Evolutionary conservation across 768 basidiomycete species (phyloP), one percentile per base, ranked within the genome.

Genomic region (Termitomyces sp.): DNA sequence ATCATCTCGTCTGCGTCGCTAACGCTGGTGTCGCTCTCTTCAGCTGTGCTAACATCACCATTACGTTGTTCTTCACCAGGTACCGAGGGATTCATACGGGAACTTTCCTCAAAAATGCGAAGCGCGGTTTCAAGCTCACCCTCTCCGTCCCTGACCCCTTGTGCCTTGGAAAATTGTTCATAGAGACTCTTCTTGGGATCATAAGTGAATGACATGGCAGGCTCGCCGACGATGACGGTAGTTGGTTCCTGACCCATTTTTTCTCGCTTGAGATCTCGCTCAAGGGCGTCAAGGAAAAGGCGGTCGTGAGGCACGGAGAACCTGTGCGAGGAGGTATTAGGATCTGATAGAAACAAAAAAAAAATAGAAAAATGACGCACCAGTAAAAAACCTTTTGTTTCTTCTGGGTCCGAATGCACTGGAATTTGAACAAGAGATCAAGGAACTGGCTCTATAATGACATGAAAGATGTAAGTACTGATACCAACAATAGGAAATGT

Each of bases 311-410:
- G 96, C 6, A 98, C 96, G 6, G 94, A 96, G 77, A 94, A 97
- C 94, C 93, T 96, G 70, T 56, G 5, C 56, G 31, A 48, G 31
- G 60, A 40, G 42, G 49, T 29, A 59, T 48, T 55, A 59, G 17
- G 63, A 60, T 46, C n/a, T 50, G 54, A 56, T 57, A 20, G 11
- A 14, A 25, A 20, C 2, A 15, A 9, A 46, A 7, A 25, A 15
- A 52, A 45, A 29, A 49, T 43, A 11, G 9, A 45, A 20, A 56
- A 60, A 17, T 46, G 31, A 77, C 88, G 58, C 66, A 92, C 95
- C 96, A 98, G 73, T 92, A 97, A 71, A 97, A 98, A n/a, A 98
- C 96, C 73, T 98, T 95, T 78, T 96, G 96, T 77, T 97, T 98
- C 83, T 97, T 98, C 73, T 98, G 96, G 1, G 96, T 98, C 43